Base-by-base conservation (phyloP, 805 yeast species). In the Ogataea neopini region DNA sequence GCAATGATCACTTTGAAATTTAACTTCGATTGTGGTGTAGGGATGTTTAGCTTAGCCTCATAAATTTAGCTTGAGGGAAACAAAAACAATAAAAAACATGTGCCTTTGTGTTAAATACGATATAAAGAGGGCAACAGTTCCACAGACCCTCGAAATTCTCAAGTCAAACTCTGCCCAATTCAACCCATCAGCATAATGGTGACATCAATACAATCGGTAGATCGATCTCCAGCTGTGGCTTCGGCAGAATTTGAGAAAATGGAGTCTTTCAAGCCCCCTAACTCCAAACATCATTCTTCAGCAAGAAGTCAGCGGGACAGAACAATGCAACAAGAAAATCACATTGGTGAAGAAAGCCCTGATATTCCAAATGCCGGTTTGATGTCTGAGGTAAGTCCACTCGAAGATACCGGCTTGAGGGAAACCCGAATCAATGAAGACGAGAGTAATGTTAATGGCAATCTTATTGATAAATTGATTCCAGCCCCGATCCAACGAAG, bases 331-430 rank as follows among this genome's bases (percentile, higher is more conserved):
- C 41, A 38, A 7, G 39, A 22, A 14, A 45, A 49, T 33, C 33
- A 18, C 19, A 39, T 46, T 8, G 42, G 45, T 6, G 48, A 46
- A 19, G 18, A 30, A 17, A 42, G 42, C 5, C 34, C 44, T 17
- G 47, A 47, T 33, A 29, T 50, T 13, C 50, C 49, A 7, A 46
- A 46, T 36, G 9, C 38, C 8, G 19, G 23, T 6, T 19, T 26
- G 13, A 29, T 48, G 6, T 6, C 23, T 20, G 52, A 41, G 13
- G 11, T 30, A 3, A 34, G 25, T 3, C 40, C 48, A n/a, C 25
- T 11, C 3, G 55, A 49, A 22, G 53, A 49, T 25, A 45, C 47
- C 3, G 55, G 53, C 6, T 19, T 43, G 34, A 29, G 38, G 8
- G 47, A 52, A 23, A 4, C 44, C 6, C 34, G 50, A 15, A 18